Percentiles rank a stretch among this genome's conserved stretches.
phyloP scores from a whole-genome alignment of 1,284 basidiomycete genomes.

The Rhizoctonia solani region DNA sequence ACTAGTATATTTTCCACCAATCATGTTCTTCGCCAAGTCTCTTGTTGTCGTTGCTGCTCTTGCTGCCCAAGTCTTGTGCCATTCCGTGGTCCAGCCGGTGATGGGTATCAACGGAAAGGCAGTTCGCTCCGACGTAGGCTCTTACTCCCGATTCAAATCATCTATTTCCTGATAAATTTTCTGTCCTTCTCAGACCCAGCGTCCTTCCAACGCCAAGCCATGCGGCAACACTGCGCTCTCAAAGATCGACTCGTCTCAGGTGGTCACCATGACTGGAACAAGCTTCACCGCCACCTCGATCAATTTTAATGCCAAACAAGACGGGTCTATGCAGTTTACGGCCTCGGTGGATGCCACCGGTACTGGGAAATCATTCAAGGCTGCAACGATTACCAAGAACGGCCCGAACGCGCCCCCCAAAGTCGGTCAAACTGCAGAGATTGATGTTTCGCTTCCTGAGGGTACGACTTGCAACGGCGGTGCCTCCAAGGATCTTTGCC shows the following conservation, averaged over 20 bases:
- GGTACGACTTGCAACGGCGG: slow-evolving; percentile 27
- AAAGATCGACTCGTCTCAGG: slow-evolving; percentile 50
- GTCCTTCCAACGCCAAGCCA: slow-evolving; percentile 48
- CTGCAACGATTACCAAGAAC: slow-evolving; percentile 49
- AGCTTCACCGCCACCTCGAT: slow-evolving; percentile 52
- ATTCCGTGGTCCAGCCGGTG: slow-evolving; percentile 53
- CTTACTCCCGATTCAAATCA: neutral
- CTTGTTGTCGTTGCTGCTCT: slow-evolving; percentile 46
- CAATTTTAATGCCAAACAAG: slow-evolving; percentile 56
- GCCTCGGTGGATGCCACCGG: slow-evolving; percentile 51
- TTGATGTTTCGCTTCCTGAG: slow-evolving; percentile 4
- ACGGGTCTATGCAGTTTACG: slow-evolving; percentile 57
- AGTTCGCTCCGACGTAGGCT: slow-evolving; percentile 49
- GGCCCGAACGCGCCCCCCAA: slow-evolving; percentile 41
- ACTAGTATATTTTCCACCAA: slow-evolving; percentile 27
- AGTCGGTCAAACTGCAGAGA: slow-evolving; percentile 18
- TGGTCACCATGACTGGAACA: slow-evolving; percentile 52
- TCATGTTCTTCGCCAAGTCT: slow-evolving; percentile 35
- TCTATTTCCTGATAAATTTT: neutral
- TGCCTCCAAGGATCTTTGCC: neutral
- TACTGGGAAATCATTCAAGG: slow-evolving; percentile 48
- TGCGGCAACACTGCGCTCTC: slow-evolving; percentile 50
- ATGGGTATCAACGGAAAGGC: slow-evolving; percentile 53
- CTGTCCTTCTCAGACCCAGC: slow-evolving; percentile 44
- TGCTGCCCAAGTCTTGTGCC: slow-evolving; percentile 50